phyloP scores from a whole-genome alignment of 1,284 basidiomycete genomes.

The Neotropicomus parvogracilis region DNA sequence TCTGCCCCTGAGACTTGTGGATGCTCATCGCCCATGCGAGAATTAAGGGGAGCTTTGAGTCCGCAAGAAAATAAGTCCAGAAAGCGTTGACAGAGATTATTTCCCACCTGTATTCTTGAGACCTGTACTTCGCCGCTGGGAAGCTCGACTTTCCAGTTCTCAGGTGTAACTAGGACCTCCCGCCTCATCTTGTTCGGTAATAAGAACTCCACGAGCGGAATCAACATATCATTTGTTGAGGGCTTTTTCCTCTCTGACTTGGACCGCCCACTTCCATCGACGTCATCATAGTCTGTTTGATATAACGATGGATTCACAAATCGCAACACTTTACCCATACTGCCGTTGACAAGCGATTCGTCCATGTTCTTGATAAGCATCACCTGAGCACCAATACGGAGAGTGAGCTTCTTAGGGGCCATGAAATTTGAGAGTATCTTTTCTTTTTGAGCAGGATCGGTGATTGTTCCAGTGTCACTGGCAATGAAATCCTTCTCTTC shows the following conservation, averaged over 20 bases:
- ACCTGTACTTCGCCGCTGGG: constrained; percentile 81
- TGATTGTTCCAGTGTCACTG: constrained; percentile 51
- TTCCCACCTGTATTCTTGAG: constrained; percentile 59
- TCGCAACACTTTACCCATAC: constrained; percentile 59
- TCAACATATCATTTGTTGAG: constrained; percentile 38
- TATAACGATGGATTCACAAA: constrained; percentile 40
- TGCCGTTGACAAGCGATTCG: constrained; percentile 70
- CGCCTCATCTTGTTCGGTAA: constrained; percentile 56
- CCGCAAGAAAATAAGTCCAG: neutral
- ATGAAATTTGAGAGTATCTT: constrained; percentile 74
- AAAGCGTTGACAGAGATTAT: neutral
- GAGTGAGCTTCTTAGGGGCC: constrained; percentile 55
- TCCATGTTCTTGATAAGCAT: constrained; percentile 75
- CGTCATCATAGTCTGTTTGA: constrained; percentile 28
- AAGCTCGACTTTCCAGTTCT: constrained; percentile 82
- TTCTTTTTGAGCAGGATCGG: constrained; percentile 50
- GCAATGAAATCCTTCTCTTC: constrained; percentile 46
- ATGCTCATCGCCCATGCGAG: constrained; percentile 95
- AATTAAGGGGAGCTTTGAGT: constrained; percentile 65
- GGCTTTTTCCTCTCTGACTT: constrained; percentile 27
- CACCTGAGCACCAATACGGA: constrained; percentile 53
- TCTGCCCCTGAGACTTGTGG: constrained; percentile 93
- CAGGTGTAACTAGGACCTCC: constrained; percentile 64
- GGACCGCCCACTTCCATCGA: constrained; percentile 33
- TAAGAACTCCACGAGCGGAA: constrained; percentile 78